phyloP scores from a whole-genome alignment of 2,329 filamentous ascomycete species.

The Pleoardoris graminearum region DNA sequence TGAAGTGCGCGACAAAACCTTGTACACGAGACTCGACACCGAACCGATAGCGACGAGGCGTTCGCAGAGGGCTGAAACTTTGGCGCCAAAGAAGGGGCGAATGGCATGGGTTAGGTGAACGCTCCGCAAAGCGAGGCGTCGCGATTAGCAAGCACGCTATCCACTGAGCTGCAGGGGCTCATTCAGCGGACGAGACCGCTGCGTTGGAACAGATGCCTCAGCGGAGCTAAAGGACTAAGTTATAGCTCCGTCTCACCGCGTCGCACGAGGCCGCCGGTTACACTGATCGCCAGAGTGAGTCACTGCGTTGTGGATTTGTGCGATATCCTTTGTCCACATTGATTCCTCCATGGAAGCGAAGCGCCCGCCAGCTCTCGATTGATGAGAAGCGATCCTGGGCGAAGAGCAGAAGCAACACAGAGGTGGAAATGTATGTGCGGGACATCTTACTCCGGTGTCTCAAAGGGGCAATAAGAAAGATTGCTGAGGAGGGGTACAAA shows the following conservation, averaged over 20 bases:
- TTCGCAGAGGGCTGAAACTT: too few species aligned
- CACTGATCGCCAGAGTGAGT: neutral
- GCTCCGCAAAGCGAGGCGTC: slow-evolving; percentile 9
- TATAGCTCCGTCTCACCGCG: neutral
- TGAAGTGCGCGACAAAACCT: too few species aligned
- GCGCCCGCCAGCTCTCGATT: neutral
- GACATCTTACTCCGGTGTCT: slow-evolving; percentile 8
- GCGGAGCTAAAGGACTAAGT: neutral
- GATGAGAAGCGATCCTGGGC: neutral
- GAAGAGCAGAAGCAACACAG: too few species aligned
- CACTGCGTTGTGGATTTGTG: neutral
- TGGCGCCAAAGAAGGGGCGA: too few species aligned
- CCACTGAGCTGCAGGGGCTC: neutral
- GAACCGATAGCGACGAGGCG: too few species aligned
- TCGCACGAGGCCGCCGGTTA: neutral
- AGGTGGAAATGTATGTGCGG: slow-evolving; percentile 12
- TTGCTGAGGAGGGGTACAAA: slow-evolving; percentile 8
- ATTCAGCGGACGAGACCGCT: neutral
- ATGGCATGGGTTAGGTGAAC: slow-evolving; percentile 1
- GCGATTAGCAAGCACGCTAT: slow-evolving; percentile 14
- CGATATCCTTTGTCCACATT: neutral
- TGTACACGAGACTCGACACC: too few species aligned
- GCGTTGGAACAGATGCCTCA: neutral
- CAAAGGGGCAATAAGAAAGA: neutral
- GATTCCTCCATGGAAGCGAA: neutral